Evolutionary conservation across 2,329 filamentous ascomycete genomes (phyloP).

Genomic region (Aspergillus felis): DNA sequence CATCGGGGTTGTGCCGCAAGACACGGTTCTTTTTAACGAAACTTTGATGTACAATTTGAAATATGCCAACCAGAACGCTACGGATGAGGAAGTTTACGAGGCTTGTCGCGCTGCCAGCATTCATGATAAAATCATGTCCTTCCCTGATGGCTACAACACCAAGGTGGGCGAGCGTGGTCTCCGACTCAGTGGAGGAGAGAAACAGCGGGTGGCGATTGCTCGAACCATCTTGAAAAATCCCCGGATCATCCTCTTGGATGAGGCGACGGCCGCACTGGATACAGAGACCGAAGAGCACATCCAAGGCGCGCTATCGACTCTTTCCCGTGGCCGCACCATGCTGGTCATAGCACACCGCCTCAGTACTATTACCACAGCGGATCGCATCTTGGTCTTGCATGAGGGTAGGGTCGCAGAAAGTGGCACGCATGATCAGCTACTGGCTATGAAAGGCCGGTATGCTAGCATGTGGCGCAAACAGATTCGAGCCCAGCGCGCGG

Average conservation of each 20-base stretch:
- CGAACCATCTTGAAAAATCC: constrained; percentile 90
- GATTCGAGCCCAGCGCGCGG: constrained; percentile 70
- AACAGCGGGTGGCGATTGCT: constrained; percentile 89
- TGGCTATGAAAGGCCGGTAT: constrained; percentile 69
- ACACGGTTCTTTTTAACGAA: constrained; percentile 93
- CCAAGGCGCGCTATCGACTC: constrained; percentile 75
- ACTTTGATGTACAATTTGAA: constrained; percentile 90
- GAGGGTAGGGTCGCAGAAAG: constrained; percentile 72
- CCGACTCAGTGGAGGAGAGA: constrained; percentile 83
- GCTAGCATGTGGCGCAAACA: constrained; percentile 87
- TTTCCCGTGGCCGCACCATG: constrained; percentile 83
- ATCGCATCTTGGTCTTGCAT: constrained; percentile 77
- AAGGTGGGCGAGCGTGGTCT: constrained; percentile 89
- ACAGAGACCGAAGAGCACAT: constrained; percentile 92
- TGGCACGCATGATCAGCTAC: constrained; percentile 73
- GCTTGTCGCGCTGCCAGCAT: constrained; percentile 86
- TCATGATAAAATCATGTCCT: constrained; percentile 84
- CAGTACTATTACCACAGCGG: constrained; percentile 79
- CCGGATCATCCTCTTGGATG: constrained; percentile 86
- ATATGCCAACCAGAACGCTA: constrained; percentile 78
- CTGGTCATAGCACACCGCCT: constrained; percentile 91
- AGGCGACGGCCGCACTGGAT: constrained; percentile 87
- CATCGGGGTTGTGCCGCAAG: constrained; percentile 95
- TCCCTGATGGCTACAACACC: constrained; percentile 83
- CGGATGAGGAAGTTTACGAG: constrained; percentile 74